A percentile compares a stretch with the other conserved stretches of the same genome.
phyloP scores from a whole-genome alignment of 1,284 basidiomycete genomes.

The Heterobasidion parviporum region DNA sequence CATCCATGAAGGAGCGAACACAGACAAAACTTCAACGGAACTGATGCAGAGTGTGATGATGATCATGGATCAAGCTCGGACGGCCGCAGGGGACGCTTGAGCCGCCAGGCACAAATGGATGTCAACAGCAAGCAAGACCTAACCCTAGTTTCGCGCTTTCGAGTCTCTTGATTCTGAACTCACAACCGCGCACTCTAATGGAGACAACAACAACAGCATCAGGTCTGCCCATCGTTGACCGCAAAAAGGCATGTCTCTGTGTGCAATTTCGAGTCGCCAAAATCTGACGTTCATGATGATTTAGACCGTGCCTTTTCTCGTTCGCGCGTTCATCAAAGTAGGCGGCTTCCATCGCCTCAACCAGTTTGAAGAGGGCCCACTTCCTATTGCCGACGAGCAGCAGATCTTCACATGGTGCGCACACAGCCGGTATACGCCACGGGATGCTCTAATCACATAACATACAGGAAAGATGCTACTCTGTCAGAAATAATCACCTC shows the following conservation, averaged over 20 bases:
- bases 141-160: background rate
- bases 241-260: slow-evolving; percentile 25
- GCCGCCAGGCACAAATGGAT: too few species aligned
- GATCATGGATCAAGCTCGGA: too few species aligned
- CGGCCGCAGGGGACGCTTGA: too few species aligned
- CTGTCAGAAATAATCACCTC: slow-evolving; percentile 68
- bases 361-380: slow-evolving; percentile 65
- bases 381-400: slow-evolving; percentile 70
- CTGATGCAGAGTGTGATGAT: background rate
- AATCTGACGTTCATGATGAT: background rate
- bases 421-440: background rate
- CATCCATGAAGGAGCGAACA: too few species aligned
- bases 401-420: slow-evolving; percentile 69
- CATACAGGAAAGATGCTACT: slow-evolving; percentile 66
- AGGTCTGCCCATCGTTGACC: slow-evolving; percentile 24
- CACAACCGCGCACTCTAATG: slow-evolving; percentile 9
- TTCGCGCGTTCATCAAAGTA: slow-evolving; percentile 75
- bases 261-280: background rate
- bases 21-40: background rate
- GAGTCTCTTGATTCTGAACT: too few species aligned
- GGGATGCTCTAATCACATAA: background rate
- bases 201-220: slow-evolving; percentile 20
- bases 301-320: slow-evolving; percentile 70
- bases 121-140: background rate
- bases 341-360: slow-evolving; percentile 62